phyloP scores from a whole-genome alignment of 2,329 filamentous ascomycete species.

The Ambrosiella xylebori region DNA sequence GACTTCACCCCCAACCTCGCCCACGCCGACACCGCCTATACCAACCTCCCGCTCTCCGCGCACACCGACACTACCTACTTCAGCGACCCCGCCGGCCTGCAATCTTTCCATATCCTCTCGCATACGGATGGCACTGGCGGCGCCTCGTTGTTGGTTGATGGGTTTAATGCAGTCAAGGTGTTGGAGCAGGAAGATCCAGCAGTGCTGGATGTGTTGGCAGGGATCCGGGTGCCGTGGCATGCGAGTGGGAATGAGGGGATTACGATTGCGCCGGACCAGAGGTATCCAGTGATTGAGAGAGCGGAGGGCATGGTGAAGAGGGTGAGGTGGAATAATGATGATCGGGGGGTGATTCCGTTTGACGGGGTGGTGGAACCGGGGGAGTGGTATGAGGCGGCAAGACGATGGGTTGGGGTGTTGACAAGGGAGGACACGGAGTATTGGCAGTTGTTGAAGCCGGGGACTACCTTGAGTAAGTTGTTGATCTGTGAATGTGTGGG shows the following conservation, averaged over 20 bases:
- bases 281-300: slow-evolving; percentile 53
- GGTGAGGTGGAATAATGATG: slow-evolving; percentile 86
- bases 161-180: slow-evolving; percentile 52
- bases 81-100: slow-evolving; percentile 75
- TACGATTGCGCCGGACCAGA: slow-evolving; percentile 53
- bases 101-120: slow-evolving; percentile 82
- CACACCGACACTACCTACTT: slow-evolving; percentile 97
- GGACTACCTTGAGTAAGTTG: slow-evolving; percentile 53
- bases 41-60: slow-evolving; percentile 59
- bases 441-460: slow-evolving; percentile 67
- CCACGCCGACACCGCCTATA: slow-evolving; percentile 83
- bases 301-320: slow-evolving; percentile 32
- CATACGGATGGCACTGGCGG: slow-evolving; percentile 44
- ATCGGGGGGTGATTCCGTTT: slow-evolving; percentile 55
- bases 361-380: slow-evolving; percentile 28
- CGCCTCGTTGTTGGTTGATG: slow-evolving; percentile 68
- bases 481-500: neutral
- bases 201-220: slow-evolving; percentile 40
- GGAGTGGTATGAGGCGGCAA: slow-evolving; percentile 66
- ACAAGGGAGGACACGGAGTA: slow-evolving; percentile 49
- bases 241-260: slow-evolving; percentile 80
- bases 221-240: slow-evolving; percentile 51
- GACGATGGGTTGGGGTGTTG: slow-evolving; percentile 55
- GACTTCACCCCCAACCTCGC: slow-evolving; percentile 84
- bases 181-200: slow-evolving; percentile 36